Percentiles rank a stretch among this genome's conserved stretches.
These are phyloP conservation scores for Macrotyloma uniflorum DNA, from an alignment of 306 rosid species.

Conservation along the genomic window DNA sequence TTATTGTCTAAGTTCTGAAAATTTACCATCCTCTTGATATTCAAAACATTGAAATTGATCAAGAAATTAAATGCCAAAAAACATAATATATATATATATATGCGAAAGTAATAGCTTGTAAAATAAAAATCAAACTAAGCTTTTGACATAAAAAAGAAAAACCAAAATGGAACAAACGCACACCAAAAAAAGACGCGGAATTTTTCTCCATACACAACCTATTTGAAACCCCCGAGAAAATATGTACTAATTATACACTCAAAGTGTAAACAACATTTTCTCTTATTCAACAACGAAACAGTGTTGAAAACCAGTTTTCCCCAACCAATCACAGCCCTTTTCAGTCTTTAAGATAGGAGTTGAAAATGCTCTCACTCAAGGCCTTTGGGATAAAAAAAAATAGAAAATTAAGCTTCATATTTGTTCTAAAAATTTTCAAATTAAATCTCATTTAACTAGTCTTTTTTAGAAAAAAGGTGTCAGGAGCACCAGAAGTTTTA, in stretches of 20 bases:
- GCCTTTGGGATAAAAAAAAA: too few species aligned
- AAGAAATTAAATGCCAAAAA: slow-evolving; percentile 8
- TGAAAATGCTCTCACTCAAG: slow-evolving; percentile 36
- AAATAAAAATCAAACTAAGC: not conserved
- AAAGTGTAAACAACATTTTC: slow-evolving; percentile 26
- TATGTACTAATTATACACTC: not conserved
- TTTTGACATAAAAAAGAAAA: not conserved
- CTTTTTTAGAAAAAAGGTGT: not conserved
- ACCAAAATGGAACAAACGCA: not conserved
- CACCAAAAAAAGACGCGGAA: not conserved
- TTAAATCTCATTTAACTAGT: too few species aligned
- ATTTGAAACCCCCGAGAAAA: slow-evolving; percentile 11
- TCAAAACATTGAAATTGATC: not conserved
- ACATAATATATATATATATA: not conserved
- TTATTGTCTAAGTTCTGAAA: not conserved
- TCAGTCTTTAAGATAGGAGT: slow-evolving; percentile 22
- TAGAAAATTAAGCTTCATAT: too few species aligned
- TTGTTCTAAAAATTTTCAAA: too few species aligned
- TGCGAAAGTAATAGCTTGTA: not conserved
- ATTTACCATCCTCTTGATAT: not conserved
- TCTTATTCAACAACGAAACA: slow-evolving; percentile 34
- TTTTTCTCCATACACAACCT: not conserved
- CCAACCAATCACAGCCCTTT: slow-evolving; percentile 14
- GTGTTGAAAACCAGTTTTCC: slow-evolving; percentile 21
- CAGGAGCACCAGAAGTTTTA: not conserved